Percentiles rank a stretch among this genome's conserved stretches.
Conservation (phyloP, 225 moss, liverwort and hornwort genomes). For the Straminergon stramineum region DNA sequence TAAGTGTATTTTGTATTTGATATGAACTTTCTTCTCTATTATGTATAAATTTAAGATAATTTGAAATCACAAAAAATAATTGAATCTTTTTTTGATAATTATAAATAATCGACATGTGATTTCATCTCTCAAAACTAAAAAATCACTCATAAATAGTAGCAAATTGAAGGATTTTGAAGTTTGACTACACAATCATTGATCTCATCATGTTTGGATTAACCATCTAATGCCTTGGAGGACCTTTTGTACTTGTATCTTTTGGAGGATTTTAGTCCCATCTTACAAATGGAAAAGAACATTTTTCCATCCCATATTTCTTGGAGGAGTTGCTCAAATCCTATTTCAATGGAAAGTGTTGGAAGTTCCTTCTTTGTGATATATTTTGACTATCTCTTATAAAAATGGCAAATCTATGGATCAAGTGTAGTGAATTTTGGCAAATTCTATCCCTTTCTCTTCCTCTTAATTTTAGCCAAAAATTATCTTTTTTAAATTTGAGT, state of each 20-base stretch:
- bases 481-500: not conserved
- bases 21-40: accelerated
- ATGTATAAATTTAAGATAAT: not conserved
- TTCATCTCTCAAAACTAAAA: not conserved
- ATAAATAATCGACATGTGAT: not conserved
- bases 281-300: accelerated
- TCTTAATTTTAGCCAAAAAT: not conserved
- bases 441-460: not conserved
- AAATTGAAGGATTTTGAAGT: not conserved
- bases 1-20: not conserved
- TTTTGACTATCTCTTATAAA: not conserved
- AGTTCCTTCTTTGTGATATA: no score
- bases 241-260: not conserved
- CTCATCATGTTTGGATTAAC: not conserved
- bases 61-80: not conserved
- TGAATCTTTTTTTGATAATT: not conserved
- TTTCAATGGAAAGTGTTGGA: not conserved
- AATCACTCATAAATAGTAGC: accelerated
- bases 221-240: accelerated
- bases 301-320: not conserved
- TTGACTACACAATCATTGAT: not conserved
- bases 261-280: accelerated
- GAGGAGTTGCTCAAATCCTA: accelerated
- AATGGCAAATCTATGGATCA: not conserved
- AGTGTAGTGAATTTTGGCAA: not conserved